Percentiles rank a stretch among this genome's conserved stretches.
phyloP scores from a whole-genome alignment of 441 rosid species.

The Adansonia gregorii region DNA sequence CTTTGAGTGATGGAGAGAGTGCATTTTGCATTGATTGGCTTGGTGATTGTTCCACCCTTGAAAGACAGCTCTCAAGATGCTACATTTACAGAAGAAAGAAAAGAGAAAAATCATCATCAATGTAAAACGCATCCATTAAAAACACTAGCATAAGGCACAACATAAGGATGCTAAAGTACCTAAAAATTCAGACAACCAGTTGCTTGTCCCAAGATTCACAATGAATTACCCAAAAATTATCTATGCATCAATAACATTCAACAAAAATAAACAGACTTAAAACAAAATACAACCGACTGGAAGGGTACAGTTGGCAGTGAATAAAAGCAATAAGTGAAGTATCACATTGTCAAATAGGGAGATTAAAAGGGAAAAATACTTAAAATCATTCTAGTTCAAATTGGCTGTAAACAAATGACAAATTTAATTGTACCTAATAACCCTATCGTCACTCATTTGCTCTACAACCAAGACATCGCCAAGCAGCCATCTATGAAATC shows the following conservation, averaged over 20 bases:
- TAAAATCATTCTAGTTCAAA: background rate
- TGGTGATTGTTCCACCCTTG: conserved; percentile 91
- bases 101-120: background rate
- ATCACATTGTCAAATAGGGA: background rate
- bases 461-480: background rate
- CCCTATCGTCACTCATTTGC: background rate
- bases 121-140: background rate
- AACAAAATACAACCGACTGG: background rate
- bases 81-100: conserved; percentile 38
- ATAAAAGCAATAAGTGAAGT: background rate
- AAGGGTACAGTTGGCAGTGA: background rate
- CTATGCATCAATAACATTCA: background rate
- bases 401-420: too few relatives aligned
- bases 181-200: background rate
- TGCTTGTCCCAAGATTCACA: background rate
- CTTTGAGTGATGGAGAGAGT: conserved; percentile 69
- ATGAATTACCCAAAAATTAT: background rate
- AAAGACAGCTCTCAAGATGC: conserved; percentile 67
- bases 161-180: background rate
- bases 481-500: background rate
- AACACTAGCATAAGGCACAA: background rate
- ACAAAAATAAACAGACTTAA: background rate
- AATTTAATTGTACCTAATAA: background rate
- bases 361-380: background rate
- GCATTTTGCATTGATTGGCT: conserved; percentile 67